Base-by-base conservation (phyloP, 352 stramenopile species). In the Aphanomyces euteiches region DNA sequence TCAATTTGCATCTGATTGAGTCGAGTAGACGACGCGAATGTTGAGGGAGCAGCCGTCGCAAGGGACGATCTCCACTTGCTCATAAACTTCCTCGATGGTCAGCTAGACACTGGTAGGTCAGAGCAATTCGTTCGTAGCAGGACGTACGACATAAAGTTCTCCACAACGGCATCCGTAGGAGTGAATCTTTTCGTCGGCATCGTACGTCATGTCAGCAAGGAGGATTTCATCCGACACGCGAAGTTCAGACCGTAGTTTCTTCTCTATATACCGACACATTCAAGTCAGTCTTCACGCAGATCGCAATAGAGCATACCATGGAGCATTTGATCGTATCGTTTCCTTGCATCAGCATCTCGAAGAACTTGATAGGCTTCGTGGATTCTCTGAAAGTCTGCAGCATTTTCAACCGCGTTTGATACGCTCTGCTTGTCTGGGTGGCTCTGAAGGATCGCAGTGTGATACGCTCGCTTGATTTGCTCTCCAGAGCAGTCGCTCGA, bases 1-100 rank as follows among this genome's bases (percentile, higher is more conserved):
- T 74, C 41, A 54, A 65, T 69, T 72, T 64, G 54, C 39, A 45
- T n/a, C 40, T 43, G 6, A 19, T 69, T 77, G 75, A 74, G 77
- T 48, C 34, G 34, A 34, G 56, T 72, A 50, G 41, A 86, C 6
- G 48, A 93, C 86, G 19, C 83, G 82, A 53, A 94, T 92, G 69
- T 92, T 81, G 50, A 92, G 72, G 37, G 87, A 94, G 75, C 87
- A 94, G 37, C 87, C 87, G 39, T 83, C 85, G 75, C 87, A 94
- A 0, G 87, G 82, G 19, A 91, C 82, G 7, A 92, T 76, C 59
- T 91, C 76, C 45, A 88, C 77, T 21, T 79, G 79, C 38, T 92
- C 85, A 5, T 79, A 41, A 37, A 94, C 72, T 53, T 94, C 84
- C 3, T 82, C 76, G 21, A 84, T 63, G 0, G 73, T 79, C 40